These are phyloP conservation scores for Corymbia citriodora DNA, from an alignment of 441 rosid species.

Conservation along the genomic window DNA sequence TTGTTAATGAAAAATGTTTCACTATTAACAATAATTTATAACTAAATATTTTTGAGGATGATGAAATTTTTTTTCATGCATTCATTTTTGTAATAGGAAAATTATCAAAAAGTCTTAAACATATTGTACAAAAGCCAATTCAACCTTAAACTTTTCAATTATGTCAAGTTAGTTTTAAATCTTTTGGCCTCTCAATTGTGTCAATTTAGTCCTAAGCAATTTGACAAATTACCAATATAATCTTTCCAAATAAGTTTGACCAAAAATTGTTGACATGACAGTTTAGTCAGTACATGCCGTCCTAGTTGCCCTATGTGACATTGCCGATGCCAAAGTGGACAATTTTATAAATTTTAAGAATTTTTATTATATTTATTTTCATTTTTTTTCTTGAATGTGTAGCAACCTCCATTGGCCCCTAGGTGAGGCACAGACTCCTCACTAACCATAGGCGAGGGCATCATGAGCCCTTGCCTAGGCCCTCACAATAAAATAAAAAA, in stretches of 20 bases:
- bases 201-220: too few species aligned
- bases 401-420: background rate
- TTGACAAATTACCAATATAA: background rate
- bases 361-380: too few species aligned
- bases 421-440: background rate
- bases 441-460: background rate
- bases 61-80: background rate
- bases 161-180: too few species aligned
- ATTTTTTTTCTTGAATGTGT: background rate
- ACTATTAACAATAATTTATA: too few species aligned
- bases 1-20: background rate
- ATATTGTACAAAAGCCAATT: rapidly evolving
- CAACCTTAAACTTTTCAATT: too few species aligned
- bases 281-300: background rate
- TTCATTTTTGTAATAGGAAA: background rate
- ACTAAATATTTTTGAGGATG: too few species aligned
- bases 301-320: background rate
- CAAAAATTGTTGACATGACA: rapidly evolving
- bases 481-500: background rate
- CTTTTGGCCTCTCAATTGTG: background rate
- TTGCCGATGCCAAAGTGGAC: too few species aligned
- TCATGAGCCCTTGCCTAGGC: background rate
- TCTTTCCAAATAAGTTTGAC: too few species aligned
- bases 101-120: too few species aligned
- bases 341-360: too few species aligned